Evolutionary conservation across 352 stramenopile species (phyloP).

Genomic region (Plasmopara halstedii): DNA sequence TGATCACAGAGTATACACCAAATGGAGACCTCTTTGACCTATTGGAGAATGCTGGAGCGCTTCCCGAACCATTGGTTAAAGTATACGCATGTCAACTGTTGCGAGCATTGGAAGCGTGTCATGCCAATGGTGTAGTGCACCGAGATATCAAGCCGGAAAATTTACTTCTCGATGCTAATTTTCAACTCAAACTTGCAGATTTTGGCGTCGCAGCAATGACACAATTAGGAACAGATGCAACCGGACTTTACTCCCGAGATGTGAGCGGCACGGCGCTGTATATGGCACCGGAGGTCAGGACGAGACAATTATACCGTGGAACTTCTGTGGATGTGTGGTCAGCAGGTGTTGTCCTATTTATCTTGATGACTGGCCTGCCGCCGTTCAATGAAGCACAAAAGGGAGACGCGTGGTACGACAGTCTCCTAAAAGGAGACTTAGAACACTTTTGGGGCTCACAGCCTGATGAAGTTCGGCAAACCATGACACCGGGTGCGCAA

Average conservation of each 20-base stretch:
- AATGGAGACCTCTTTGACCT: constrained; percentile 84
- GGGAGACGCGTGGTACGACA: constrained; percentile 76
- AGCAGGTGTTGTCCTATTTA: constrained; percentile 86
- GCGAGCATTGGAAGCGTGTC: constrained; percentile 59
- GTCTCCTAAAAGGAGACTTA: constrained; percentile 39
- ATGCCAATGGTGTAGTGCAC: constrained; percentile 65
- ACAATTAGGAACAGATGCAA: constrained; percentile 7
- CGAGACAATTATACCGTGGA: constrained; percentile 48
- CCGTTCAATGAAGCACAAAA: constrained; percentile 72
- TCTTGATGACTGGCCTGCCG: constrained; percentile 84
- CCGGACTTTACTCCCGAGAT: constrained; percentile 28
- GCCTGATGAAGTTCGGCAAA: constrained; percentile 19
- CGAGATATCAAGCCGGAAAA: constrained; percentile 91
- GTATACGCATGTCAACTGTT: constrained; percentile 77
- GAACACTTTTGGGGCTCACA: constrained; percentile 53
- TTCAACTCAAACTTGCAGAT: constrained; percentile 87
- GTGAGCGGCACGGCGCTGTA: constrained; percentile 80
- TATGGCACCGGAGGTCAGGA: constrained; percentile 82
- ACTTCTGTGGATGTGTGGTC: constrained; percentile 86
- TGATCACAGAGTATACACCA: constrained; percentile 71
- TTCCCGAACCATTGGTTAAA: constrained; percentile 49
- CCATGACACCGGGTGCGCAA: constrained; percentile 44
- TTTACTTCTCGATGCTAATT: constrained; percentile 73
- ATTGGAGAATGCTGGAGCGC: constrained; percentile 53
- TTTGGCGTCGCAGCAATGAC: constrained; percentile 88